Conservation (phyloP, 768 basidiomycete genomes). For the Rhizopogon vesiculosus region DNA sequence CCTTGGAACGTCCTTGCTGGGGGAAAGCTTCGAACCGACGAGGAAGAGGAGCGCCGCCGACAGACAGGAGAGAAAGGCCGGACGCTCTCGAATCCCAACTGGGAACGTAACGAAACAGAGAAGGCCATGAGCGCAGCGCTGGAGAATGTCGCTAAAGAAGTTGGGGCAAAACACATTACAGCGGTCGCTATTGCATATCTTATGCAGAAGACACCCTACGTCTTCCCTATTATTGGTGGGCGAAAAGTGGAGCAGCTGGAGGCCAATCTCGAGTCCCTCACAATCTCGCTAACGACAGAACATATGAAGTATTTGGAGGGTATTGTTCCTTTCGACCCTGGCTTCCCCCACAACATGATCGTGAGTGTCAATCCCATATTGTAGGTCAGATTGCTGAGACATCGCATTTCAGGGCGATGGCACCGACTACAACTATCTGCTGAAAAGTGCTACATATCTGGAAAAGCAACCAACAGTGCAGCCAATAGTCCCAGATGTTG, state of each 20-base stretch:
- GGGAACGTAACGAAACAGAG: slow-evolving; percentile 43
- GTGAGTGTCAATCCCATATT: background rate
- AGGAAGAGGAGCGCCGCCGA: slow-evolving; percentile 26
- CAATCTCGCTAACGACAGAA: slow-evolving; percentile 38
- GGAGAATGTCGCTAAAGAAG: slow-evolving; percentile 43
- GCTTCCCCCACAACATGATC: slow-evolving; percentile 32
- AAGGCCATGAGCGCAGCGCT: slow-evolving; percentile 35
- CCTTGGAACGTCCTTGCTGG: slow-evolving; percentile 38
- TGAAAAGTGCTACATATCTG: background rate
- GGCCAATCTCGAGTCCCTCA: slow-evolving; percentile 47
- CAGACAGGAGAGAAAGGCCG: slow-evolving; percentile 19
- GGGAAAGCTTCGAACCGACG: slow-evolving; percentile 37
- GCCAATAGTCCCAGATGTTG: background rate
- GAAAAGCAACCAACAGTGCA: background rate
- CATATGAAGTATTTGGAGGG: slow-evolving; percentile 44
- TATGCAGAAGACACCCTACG: slow-evolving; percentile 48
- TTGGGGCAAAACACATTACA: slow-evolving; percentile 41
- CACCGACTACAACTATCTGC: background rate
- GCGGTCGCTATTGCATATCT: slow-evolving; percentile 43
- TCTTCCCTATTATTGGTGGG: slow-evolving; percentile 49
- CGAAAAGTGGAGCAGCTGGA: slow-evolving; percentile 48
- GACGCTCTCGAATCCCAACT: slow-evolving; percentile 21
- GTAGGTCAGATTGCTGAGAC: background rate
- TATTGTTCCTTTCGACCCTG: slow-evolving; percentile 37
- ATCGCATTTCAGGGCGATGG: slow-evolving; percentile 3